Conservation (phyloP, 1,139 yeast species). For the Suhomyces terraborum region DNA sequence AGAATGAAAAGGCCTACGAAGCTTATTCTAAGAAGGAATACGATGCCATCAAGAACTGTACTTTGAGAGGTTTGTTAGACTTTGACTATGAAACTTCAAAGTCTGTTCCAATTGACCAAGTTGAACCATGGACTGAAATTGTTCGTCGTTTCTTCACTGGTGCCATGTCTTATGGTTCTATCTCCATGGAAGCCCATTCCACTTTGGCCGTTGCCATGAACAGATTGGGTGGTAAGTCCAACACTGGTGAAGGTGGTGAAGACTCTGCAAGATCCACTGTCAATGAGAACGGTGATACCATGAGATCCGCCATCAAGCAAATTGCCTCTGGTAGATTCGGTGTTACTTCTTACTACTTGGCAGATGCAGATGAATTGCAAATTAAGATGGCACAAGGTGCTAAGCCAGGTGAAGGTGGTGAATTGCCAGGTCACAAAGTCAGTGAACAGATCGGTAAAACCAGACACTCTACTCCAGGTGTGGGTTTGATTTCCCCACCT, state of each 20-base stretch:
- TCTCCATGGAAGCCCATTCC: conserved; percentile 97
- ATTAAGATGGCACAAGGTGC: conserved; percentile 99
- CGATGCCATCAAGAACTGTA: conserved; percentile 90
- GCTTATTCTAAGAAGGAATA: conserved; percentile 87
- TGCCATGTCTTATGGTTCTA: conserved; percentile 99
- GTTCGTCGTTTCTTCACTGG: conserved; percentile 97
- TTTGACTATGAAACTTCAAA: conserved; percentile 72
- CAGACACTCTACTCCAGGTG: conserved; percentile 95
- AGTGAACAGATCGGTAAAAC: conserved; percentile 88
- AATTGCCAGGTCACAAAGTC: conserved; percentile 93
- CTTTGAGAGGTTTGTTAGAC: conserved; percentile 90
- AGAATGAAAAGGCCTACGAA: conserved; percentile 89
- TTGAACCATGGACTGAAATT: conserved; percentile 99
- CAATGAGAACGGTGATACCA: conserved; percentile 87
- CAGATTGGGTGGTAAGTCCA: conserved; percentile 94
- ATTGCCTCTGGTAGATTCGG: conserved; percentile 98
- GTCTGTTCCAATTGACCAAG: conserved; percentile 92
- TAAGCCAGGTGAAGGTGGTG: conserved; percentile 99
- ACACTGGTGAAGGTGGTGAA: conserved; percentile 99
- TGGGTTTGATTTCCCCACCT: conserved; percentile 96
- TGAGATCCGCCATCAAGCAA: conserved; percentile 97
- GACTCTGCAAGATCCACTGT: conserved; percentile 88
- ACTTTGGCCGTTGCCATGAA: conserved; percentile 98
- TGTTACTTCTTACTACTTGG: conserved; percentile 89
- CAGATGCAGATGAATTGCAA: conserved; percentile 97